phyloP scores from a whole-genome alignment of 805 yeast genomes.

The Metschnikowia vanudenii region DNA sequence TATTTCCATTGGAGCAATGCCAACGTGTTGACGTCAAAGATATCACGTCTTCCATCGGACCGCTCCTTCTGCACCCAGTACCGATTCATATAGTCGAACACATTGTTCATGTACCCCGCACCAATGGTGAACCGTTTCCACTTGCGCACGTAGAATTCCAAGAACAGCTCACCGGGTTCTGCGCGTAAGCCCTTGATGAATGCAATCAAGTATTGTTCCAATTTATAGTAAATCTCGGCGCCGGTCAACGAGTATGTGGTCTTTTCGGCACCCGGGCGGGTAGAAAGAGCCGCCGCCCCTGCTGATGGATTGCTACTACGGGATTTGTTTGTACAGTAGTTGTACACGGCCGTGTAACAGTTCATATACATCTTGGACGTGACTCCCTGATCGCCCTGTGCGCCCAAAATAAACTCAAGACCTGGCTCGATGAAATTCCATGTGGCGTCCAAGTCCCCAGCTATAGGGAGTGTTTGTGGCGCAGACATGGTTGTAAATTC shows the following conservation, averaged over 20 bases:
- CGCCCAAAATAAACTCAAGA: constrained; percentile 64
- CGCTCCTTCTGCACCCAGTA: constrained; percentile 98
- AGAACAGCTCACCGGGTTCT: constrained; percentile 33
- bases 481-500: constrained; percentile 11
- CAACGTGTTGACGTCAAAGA: constrained; percentile 87
- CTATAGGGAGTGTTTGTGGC: constrained; percentile 43
- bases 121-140: constrained; percentile 92
- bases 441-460: constrained; percentile 64
- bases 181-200: constrained; percentile 55
- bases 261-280: constrained; percentile 18
- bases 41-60: constrained; percentile 85
- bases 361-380: constrained; percentile 77
- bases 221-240: constrained; percentile 77
- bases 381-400: constrained; percentile 62
- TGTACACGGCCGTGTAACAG: constrained; percentile 88
- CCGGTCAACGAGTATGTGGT: constrained; percentile 66
- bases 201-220: constrained; percentile 61
- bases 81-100: constrained; percentile 92
- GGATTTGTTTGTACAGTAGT: constrained; percentile 83
- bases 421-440: constrained; percentile 82
- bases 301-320: constrained; percentile 34
- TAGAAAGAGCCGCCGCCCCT: constrained; percentile 2
- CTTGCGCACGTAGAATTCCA: constrained; percentile 46
- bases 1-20: constrained; percentile 87
- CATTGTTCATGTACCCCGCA: constrained; percentile 86